Percentiles rank a stretch among this genome's conserved stretches.
Evolutionary conservation across 2,329 filamentous ascomycete genomes (phyloP).

Genomic region (Colletotrichum scovillei): DNA sequence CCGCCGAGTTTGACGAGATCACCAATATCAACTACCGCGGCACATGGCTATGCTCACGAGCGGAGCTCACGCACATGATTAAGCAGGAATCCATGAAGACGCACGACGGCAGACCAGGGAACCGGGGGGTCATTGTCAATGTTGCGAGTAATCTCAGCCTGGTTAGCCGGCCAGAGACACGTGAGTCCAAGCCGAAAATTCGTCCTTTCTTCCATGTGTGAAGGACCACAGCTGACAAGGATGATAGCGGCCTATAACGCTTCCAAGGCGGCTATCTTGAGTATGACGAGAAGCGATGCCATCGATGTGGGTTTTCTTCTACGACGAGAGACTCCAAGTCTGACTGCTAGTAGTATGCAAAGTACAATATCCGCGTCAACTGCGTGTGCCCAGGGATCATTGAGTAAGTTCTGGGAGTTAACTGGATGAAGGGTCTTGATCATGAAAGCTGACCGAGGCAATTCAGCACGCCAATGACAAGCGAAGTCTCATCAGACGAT

Average conservation of each 20-base stretch:
- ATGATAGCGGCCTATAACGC: slow-evolving; percentile 55
- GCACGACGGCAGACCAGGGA: slow-evolving; percentile 55
- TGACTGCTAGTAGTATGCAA: slow-evolving; percentile 49
- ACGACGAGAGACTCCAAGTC: not conserved
- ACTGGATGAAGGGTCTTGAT: not conserved
- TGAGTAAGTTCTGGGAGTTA: slow-evolving; percentile 41
- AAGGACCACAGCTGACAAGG: not conserved
- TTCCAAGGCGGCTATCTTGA: slow-evolving; percentile 57
- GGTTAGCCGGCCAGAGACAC: slow-evolving; percentile 52
- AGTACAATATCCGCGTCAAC: slow-evolving; percentile 57
- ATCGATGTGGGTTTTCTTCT: slow-evolving; percentile 50
- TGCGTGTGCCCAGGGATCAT: slow-evolving; percentile 59
- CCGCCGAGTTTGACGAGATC: slow-evolving; percentile 54
- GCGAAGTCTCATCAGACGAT: slow-evolving; percentile 47
- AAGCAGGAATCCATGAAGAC: slow-evolving; percentile 53
- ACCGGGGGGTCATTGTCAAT: slow-evolving; percentile 57
- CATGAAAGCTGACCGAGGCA: not conserved
- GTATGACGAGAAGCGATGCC: slow-evolving; percentile 59
- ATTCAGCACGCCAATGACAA: slow-evolving; percentile 54
- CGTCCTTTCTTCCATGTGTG: not conserved
- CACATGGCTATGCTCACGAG: slow-evolving; percentile 55
- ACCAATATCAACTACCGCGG: slow-evolving; percentile 57
- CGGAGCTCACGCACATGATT: slow-evolving; percentile 55
- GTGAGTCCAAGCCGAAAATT: slow-evolving; percentile 42
- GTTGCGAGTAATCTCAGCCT: slow-evolving; percentile 56